Base-by-base conservation (phyloP, 306 rosid genomes). In the Gastrolobium villosum region DNA sequence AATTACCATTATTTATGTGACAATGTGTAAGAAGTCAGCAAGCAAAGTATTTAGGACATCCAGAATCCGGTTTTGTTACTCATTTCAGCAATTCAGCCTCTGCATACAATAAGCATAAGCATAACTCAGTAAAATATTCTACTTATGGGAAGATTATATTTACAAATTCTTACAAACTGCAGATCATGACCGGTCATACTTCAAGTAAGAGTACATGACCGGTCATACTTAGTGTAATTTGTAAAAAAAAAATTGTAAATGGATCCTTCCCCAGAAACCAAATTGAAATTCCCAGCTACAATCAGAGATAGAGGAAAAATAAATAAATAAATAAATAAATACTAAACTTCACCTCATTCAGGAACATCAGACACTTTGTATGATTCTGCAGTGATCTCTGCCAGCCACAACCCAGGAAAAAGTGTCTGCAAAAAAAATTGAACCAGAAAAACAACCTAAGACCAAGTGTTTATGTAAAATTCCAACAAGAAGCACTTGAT, bases 331-430 rank as follows among this genome's bases (percentile, higher is more conserved):
- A 48, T 4, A 5, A 26, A n/a, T 13, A 73, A 69, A n/a, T 3
- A 44, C 37, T 60, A 70, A 84, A 77, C 78, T 67, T 76, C 59
- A 80, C 87, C 84, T 87, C 82, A 74, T 75, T 89, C 89, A 74
- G 84, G 81, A 64, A 79, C 87, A 66, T 86, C 92, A 50, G 84
- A n/a, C 14, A 87, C 87, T 85, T 79, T 81, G 82, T 89, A 89
- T 54, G 84, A 68, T n/a, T 89, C 88, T 46, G 81, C 54, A 57
- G 81, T 85, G 35, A 89, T 75, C 71, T 87, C 89, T 10, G 81
- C 36, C 67, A 87, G 72, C 68, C 83, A 76, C 61, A 89, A 54
- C 41, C 89, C 91, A 28, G 91, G 88, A 52, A 76, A 82, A 40
- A 89, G 53, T 68, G 85, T 34, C 93, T 89, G 79, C 86, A 72